phyloP scores from a whole-genome alignment of 768 basidiomycete species.

The Hebeloma cylindrosporum region DNA sequence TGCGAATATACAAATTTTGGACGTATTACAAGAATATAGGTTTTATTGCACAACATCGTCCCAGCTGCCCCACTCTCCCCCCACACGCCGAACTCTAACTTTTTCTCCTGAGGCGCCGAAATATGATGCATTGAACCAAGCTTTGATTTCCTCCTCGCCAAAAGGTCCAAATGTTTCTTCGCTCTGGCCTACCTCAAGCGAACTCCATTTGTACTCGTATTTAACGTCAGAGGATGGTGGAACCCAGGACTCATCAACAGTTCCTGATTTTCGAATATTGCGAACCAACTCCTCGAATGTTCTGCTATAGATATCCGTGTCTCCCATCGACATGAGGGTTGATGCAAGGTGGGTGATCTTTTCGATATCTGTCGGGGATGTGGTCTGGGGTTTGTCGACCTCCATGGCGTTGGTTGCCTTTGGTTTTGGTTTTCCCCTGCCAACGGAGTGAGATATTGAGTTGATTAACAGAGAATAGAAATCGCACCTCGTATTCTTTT shows the following conservation, averaged over 20 bases:
- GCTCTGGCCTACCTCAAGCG: conserved; percentile 45
- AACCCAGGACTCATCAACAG: conserved; percentile 65
- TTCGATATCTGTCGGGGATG: conserved; percentile 59
- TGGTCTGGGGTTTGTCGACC: conserved; percentile 45
- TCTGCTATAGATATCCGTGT: conserved; percentile 82
- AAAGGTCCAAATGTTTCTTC: conserved; percentile 78
- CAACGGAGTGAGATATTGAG: not conserved
- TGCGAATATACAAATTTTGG: not conserved
- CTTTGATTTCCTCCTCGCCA: conserved; percentile 72
- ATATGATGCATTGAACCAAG: conserved; percentile 79
- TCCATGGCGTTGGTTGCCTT: conserved; percentile 39
- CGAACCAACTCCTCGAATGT: conserved; percentile 86
- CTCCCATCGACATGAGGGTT: conserved; percentile 83
- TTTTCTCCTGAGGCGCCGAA: conserved; percentile 80
- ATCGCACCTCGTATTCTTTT: conserved; percentile 37
- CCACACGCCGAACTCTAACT: conserved; percentile 66
- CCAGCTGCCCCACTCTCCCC: conserved; percentile 77
- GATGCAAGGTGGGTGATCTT: conserved; percentile 83
- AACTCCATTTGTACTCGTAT: conserved; percentile 83
- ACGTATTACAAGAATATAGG: conserved; percentile 1
- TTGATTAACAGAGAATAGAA: not conserved
- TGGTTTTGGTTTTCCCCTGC: conserved; percentile 31
- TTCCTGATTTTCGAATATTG: conserved; percentile 67
- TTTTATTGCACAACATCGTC: conserved; percentile 53
- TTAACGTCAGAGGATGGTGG: conserved; percentile 74